Evolutionary conservation across 345 rosid genomes (phyloP), one percentile per base, ranked within the genome.

Genomic region (Toxicodendron radicans): DNA sequence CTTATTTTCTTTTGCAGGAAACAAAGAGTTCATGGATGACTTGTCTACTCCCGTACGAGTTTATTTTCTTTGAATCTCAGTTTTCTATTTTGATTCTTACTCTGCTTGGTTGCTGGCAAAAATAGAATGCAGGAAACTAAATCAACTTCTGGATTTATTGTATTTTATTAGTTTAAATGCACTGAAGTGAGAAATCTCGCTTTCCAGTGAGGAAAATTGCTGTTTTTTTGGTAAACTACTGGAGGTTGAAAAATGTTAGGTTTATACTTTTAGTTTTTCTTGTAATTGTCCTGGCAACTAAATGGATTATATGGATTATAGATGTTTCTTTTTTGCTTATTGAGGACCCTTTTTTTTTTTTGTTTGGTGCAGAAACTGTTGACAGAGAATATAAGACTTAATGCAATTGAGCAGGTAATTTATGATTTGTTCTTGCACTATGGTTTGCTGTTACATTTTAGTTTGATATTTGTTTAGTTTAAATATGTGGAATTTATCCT

Each of bases 11-110:
- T 38, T 63, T 64, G 82, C 88, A 95, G 97, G 89, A 43, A 75
- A 78, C 76, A 83, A 81, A 67, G 96, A 88, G 66, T 87, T 92
- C 54, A 65, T 77, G 38, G 94, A 91, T 68, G 99, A 91, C 64
- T 75, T 85, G 46, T 73, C 93, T 24, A 81, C 68, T 69, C 73
- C 81, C 66, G 99, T 95, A 91, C 76, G 94, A 66, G 54, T 59
- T 66, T 52, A 0, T n/a, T 63, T 70, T 67, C 72, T 69, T 49
- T 10, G 21, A 70, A 64, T 66, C 58, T 77, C 38, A 12, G 58
- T 49, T 41, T 61, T 66, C 17, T 21, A 23, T 63, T 32, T 56
- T 66, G 67, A 33, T 48, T 20, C 21, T 72, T 61, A 41, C 72
- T 27, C 69, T 60, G 67, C 52, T 68, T 54, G 51, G 57, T 71